Percentiles rank a stretch among this genome's conserved stretches.
phyloP scores from a whole-genome alignment of 2,329 filamentous ascomycete genomes.

The Aspergillus sp. region DNA sequence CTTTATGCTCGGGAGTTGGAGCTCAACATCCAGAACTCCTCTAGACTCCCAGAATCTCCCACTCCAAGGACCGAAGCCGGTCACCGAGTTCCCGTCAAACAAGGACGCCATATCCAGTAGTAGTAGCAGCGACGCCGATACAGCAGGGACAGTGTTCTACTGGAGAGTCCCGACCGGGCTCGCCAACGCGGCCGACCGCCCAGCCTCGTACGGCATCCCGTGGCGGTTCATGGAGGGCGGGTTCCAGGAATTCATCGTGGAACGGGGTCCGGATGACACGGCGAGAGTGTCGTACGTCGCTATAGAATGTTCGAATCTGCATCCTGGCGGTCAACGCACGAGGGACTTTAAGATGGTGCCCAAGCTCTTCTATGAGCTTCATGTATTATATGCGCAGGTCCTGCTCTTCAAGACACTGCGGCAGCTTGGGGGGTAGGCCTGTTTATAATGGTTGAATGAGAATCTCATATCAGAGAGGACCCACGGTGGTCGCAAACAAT shows the following conservation, averaged over 20 bases:
- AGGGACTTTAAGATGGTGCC: conserved; percentile 12
- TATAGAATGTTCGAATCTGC: conserved; percentile 7
- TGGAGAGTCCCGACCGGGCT: not conserved
- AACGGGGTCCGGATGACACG: conserved; percentile 5
- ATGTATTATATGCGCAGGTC: conserved; percentile 14
- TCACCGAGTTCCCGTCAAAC: not conserved
- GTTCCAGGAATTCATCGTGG: conserved; percentile 15
- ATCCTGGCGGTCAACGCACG: not conserved
- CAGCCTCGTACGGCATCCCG: conserved; percentile 9
- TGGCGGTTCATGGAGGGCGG: conserved; percentile 17
- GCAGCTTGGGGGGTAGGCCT: not conserved
- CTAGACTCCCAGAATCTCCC: not conserved
- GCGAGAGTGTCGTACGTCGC: conserved; percentile 10
- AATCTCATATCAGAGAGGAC: too few species aligned
- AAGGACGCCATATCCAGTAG: not conserved
- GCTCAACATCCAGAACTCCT: not conserved
- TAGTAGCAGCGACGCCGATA: not conserved
- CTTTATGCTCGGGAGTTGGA: not conserved
- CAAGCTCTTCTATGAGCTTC: conserved; percentile 10
- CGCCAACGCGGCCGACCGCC: not conserved
- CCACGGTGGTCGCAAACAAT: too few species aligned
- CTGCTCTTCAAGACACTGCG: not conserved
- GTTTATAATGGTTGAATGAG: too few species aligned
- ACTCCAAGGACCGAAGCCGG: not conserved
- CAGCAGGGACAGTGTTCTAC: not conserved